Conservation (phyloP, 495 filamentous ascomycete species). For the Margaritispora aquatica region DNA sequence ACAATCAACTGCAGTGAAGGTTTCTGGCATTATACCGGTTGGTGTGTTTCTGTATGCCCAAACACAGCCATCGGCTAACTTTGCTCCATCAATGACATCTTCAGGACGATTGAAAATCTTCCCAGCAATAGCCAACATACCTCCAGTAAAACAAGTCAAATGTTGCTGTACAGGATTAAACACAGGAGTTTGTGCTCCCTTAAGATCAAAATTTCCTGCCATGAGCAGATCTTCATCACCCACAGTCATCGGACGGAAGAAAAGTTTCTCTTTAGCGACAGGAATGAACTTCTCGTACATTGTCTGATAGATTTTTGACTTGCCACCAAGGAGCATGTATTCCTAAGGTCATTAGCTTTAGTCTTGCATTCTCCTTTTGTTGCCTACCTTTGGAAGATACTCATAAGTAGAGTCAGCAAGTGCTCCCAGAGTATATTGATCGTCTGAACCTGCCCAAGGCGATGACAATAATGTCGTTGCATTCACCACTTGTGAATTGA, state of each 20-base stretch:
- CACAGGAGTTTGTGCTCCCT: slow-evolving; percentile 37
- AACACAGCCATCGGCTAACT: slow-evolving; percentile 87
- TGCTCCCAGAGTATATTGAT: slow-evolving; percentile 19
- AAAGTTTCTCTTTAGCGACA: slow-evolving; percentile 41
- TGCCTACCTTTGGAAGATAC: slow-evolving; percentile 61
- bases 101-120: slow-evolving; percentile 61
- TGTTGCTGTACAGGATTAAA: slow-evolving; percentile 40
- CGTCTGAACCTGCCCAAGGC: slow-evolving; percentile 8
- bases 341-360: slow-evolving; percentile 6
- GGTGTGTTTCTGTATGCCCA: slow-evolving; percentile 79
- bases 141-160: slow-evolving; percentile 74
- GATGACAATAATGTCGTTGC: slow-evolving; percentile 8
- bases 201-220: slow-evolving; percentile 41
- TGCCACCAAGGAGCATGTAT: slow-evolving; percentile 21
- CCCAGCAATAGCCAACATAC: slow-evolving; percentile 85
- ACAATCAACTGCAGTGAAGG: slow-evolving; percentile 58
- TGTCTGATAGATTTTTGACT: slow-evolving; percentile 7
- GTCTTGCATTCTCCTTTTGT: not conserved
- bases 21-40: slow-evolving; percentile 86
- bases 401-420: slow-evolving; percentile 74
- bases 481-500: slow-evolving; percentile 12
- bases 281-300: slow-evolving; percentile 23
- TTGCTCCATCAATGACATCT: slow-evolving; percentile 70
- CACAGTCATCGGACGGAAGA: slow-evolving; percentile 80
- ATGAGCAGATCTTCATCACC: slow-evolving; percentile 75